These are phyloP conservation scores for Dryadomyces quercivorus DNA, from an alignment of 2,329 filamentous ascomycete species.

Conservation along the genomic window DNA sequence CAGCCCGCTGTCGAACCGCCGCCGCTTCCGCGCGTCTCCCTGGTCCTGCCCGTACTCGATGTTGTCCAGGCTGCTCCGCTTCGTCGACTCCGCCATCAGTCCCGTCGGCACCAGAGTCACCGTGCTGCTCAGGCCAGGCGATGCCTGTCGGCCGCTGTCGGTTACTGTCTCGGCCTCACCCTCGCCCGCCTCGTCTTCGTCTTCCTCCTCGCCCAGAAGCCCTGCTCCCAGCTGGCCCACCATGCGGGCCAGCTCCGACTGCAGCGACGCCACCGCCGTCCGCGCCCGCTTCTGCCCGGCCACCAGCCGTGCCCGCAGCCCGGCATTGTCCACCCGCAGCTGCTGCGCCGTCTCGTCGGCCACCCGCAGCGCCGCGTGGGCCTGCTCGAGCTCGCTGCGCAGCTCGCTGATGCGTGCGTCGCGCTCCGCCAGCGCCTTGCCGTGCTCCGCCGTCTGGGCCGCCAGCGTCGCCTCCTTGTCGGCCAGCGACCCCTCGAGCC, in stretches of 20 bases:
- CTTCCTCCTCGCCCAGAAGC: constrained; percentile 20
- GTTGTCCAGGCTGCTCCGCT: constrained; percentile 2
- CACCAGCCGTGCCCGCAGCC: constrained; percentile 22
- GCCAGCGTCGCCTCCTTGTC: constrained; percentile 10
- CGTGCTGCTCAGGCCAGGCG: not conserved
- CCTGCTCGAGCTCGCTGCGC: not conserved
- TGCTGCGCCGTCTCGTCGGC: constrained; percentile 33
- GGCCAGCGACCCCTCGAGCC: constrained; percentile 29
- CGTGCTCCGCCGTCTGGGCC: not conserved
- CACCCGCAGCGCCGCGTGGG: constrained; percentile 23
- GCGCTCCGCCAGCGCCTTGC: not conserved
- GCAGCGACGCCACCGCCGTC: constrained; percentile 35
- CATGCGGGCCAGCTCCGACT: constrained; percentile 36
- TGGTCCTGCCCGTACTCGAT: not conserved
- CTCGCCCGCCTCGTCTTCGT: not conserved
- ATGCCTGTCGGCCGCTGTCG: constrained; percentile 1
- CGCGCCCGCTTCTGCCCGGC: constrained; percentile 28
- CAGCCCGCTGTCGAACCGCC: constrained; percentile 41
- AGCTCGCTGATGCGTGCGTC: constrained; percentile 5
- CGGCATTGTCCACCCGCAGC: constrained; percentile 34
- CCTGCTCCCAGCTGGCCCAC: constrained; percentile 34
- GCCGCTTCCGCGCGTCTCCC: constrained; percentile 22
- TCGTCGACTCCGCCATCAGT: constrained; percentile 5
- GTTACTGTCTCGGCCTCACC: not conserved
- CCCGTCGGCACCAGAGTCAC: constrained; percentile 11